phyloP scores from a whole-genome alignment of 805 yeast genomes.

The Cyberlindnera maritima region DNA sequence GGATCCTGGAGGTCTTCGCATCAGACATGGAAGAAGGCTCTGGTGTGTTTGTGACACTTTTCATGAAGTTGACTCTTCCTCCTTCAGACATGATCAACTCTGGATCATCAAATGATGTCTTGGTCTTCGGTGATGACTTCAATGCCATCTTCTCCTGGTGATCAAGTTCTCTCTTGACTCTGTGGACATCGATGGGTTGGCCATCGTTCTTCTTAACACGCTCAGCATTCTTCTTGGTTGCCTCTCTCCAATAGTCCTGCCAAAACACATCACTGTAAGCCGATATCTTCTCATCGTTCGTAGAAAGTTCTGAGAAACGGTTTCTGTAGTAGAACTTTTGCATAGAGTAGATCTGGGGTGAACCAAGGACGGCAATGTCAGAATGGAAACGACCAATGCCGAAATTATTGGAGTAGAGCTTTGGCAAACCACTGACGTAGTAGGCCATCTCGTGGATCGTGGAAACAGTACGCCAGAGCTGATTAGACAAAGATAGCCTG shows the following conservation, averaged over 20 bases:
- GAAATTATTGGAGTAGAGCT: slow-evolving; percentile 36
- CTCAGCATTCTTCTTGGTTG: slow-evolving; percentile 35
- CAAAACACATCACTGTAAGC: slow-evolving; percentile 45
- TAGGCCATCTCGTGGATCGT: slow-evolving; percentile 66
- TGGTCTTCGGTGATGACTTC: slow-evolving; percentile 16
- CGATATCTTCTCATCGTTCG: slow-evolving; percentile 32
- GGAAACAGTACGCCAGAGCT: slow-evolving; percentile 56
- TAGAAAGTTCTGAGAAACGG: slow-evolving; percentile 38
- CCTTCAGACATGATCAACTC: slow-evolving; percentile 5
- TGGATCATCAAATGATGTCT: slow-evolving; percentile 12
- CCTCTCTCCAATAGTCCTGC: slow-evolving; percentile 49
- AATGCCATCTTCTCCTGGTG: slow-evolving; percentile 21
- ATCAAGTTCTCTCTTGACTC: slow-evolving; percentile 20
- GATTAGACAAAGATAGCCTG: slow-evolving; percentile 46
- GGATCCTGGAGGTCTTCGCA: slow-evolving; percentile 29
- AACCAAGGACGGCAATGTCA: slow-evolving; percentile 48
- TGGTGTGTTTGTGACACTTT: slow-evolving; percentile 9
- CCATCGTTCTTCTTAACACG: slow-evolving; percentile 38
- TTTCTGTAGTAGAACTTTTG: slow-evolving; percentile 55
- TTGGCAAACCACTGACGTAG: slow-evolving; percentile 46
- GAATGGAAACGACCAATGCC: slow-evolving; percentile 40
- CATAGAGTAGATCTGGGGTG: slow-evolving; percentile 50
- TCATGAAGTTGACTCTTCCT: slow-evolving; percentile 12
- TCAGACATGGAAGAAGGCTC: slow-evolving; percentile 1
- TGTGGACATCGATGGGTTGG: slow-evolving; percentile 30